These are phyloP conservation scores for Botrytis pseudocinerea DNA, from an alignment of 2,329 filamentous ascomycete species.

Conservation along the genomic window DNA sequence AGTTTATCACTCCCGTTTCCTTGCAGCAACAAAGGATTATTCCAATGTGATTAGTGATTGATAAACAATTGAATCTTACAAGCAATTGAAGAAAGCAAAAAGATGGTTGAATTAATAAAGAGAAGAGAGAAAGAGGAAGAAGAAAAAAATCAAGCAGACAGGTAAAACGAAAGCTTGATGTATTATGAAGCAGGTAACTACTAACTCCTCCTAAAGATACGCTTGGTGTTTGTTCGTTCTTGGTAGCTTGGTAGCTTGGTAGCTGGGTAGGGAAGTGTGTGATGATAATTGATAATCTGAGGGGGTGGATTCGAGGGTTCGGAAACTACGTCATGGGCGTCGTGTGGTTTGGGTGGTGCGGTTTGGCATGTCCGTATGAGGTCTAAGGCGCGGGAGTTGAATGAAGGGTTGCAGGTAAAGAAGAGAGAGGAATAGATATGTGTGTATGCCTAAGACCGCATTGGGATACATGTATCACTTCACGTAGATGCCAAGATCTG, in stretches of 20 bases:
- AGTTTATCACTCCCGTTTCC: not conserved
- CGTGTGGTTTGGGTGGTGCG: not conserved
- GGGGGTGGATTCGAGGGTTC: not conserved
- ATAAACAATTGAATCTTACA: not conserved
- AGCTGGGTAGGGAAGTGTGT: not conserved
- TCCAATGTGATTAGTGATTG: not conserved
- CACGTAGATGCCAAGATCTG: not conserved
- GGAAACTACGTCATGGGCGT: slow-evolving; percentile 1
- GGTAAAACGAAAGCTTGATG: not conserved
- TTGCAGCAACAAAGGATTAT: not conserved
- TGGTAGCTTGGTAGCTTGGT: not conserved
- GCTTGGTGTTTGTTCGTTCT: not conserved
- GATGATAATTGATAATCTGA: not conserved
- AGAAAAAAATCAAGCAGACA: not conserved
- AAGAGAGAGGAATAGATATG: not conserved
- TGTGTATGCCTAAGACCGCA: not conserved
- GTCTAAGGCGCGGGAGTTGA: not conserved
- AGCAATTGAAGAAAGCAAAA: not conserved
- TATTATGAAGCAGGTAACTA: not conserved
- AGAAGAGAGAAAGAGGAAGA: not conserved
- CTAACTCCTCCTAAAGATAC: not conserved
- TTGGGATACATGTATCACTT: not conserved
- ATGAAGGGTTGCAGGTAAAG: not conserved
- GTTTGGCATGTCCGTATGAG: not conserved
- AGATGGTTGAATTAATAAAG: not conserved